Percentiles rank a stretch among this genome's conserved stretches.
Conservation (phyloP, 2,329 filamentous ascomycete species). For the Talaromyces funiculosus region DNA sequence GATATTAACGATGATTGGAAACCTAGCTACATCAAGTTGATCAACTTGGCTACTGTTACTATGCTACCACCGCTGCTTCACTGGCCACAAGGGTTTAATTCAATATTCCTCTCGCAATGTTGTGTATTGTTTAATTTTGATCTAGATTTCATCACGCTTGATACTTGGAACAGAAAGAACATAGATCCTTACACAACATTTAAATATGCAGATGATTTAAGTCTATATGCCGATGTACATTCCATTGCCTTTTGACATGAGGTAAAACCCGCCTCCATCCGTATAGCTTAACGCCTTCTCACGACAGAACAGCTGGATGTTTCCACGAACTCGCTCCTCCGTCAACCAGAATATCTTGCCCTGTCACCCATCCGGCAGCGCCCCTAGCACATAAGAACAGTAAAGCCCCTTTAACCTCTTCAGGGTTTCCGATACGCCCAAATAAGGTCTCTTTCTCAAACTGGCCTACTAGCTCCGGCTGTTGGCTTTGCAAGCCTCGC, state of each 20-base stretch:
- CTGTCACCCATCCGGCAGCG: conserved; percentile 20
- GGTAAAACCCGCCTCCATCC: neutral
- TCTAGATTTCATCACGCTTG: neutral
- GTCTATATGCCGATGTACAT: neutral
- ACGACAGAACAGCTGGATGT: conserved; percentile 18
- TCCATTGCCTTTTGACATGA: neutral
- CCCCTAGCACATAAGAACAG: conserved; percentile 17
- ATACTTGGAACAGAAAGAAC: neutral
- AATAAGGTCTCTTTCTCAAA: conserved; percentile 22
- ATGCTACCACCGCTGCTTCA: neutral
- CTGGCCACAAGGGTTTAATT: neutral
- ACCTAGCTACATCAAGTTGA: neutral
- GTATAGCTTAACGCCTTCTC: neutral
- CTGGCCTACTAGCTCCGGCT: conserved; percentile 19
- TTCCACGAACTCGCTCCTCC: conserved; percentile 23
- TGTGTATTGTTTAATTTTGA: neutral
- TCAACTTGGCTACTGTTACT: neutral
- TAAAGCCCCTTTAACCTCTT: conserved; percentile 19
- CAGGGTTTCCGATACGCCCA: conserved; percentile 19
- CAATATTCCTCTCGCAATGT: neutral
- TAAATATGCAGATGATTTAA: neutral
- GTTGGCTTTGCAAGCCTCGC: neutral
- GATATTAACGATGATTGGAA: neutral
- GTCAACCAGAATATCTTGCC: conserved; percentile 22
- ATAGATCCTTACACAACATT: neutral